Evolutionary conservation across 805 yeast species (phyloP), one percentile per base, ranked within the genome.

Genomic region (Nakazawaea molendinolei): DNA sequence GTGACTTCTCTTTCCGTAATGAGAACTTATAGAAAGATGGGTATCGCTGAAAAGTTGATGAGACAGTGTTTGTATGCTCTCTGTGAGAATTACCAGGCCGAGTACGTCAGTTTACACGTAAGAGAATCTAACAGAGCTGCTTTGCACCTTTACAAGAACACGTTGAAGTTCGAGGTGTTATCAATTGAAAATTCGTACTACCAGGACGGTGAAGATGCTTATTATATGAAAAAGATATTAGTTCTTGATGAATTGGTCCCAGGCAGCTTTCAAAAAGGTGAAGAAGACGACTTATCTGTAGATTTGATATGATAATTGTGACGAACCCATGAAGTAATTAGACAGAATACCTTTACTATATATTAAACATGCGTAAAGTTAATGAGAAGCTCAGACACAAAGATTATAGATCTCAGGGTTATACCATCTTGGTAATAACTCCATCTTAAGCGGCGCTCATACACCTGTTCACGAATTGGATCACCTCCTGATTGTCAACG

Each of bases 201-300:
- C 51, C 96, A 89, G 36, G 97, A 92, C 59, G 95, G 95, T 22
- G 98, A 92, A 60, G 97, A 92, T 60, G 98, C 98, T 12, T 90
- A 89, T 57, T 82, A 92, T 27, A 92, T 92, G 98, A 78, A 76
- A 53, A 84, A 84, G 53, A 68, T 65, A 2, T 65, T 86, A 45
- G 64, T 63, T 15, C 52, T 78, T 31, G 78, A 79, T 12, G 81
- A 79, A 18, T 61, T 82, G 43, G 42, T 76, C 30, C 87, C 90
- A 16, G 68, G 73, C 40, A 56, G 58, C 28, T 71, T 70, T 43
- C 78, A 76, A 44, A 64, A 7, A 9, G 58, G 53, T 20, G 58
- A 50, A 8, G 71, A 58, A 23, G 92, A 83, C 51, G 83, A 81
- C 55, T 61, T 81, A 35, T 16, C 21, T 5, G 12, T 4, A 5